These are phyloP conservation scores for Paramecium sonneborni DNA, from an alignment of 73 alveolate genomes.

Conservation along the genomic window DNA sequence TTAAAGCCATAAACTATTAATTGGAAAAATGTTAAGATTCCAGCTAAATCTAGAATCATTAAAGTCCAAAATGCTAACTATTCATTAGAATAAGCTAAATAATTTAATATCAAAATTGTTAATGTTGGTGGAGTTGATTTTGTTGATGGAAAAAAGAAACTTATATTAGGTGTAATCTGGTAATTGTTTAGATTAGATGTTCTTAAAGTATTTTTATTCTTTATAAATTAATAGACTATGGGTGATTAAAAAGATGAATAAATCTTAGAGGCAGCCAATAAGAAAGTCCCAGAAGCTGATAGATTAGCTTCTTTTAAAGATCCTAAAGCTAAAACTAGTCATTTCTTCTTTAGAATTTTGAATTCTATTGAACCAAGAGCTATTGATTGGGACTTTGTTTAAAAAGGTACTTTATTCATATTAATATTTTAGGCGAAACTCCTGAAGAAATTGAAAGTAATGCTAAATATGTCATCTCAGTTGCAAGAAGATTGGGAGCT, in stretches of 20 bases:
- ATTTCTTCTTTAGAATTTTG: slow-evolving; percentile 84
- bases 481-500: slow-evolving; percentile 97
- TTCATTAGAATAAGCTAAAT: slow-evolving; percentile 86
- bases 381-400: slow-evolving; percentile 87
- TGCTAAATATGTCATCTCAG: slow-evolving; percentile 94
- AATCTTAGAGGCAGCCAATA: slow-evolving; percentile 80
- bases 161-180: slow-evolving; percentile 92
- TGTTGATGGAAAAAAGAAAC: slow-evolving; percentile 90
- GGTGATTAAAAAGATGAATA: slow-evolving; percentile 69
- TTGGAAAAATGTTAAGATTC: slow-evolving; percentile 87
- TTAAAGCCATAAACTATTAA: slow-evolving; percentile 87
- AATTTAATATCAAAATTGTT: slow-evolving; percentile 75
- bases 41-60: slow-evolving; percentile 58
- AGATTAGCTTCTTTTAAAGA: slow-evolving; percentile 78
- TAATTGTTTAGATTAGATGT: slow-evolving; percentile 86
- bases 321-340: slow-evolving; percentile 74
- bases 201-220: slow-evolving; percentile 59
- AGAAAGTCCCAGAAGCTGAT: slow-evolving; percentile 70
- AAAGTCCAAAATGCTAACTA: slow-evolving; percentile 79
- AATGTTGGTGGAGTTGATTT: slow-evolving; percentile 90
- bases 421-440: slow-evolving; percentile 70
- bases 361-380: slow-evolving; percentile 93
- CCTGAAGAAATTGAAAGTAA: slow-evolving; percentile 89
- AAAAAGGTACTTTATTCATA: slow-evolving; percentile 58
- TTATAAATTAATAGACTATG: slow-evolving; percentile 32